Evolutionary conservation across 1,284 basidiomycete genomes (phyloP), one percentile per base, ranked within the genome.

Genomic region (Apiotrichum akiyoshidainum): DNA sequence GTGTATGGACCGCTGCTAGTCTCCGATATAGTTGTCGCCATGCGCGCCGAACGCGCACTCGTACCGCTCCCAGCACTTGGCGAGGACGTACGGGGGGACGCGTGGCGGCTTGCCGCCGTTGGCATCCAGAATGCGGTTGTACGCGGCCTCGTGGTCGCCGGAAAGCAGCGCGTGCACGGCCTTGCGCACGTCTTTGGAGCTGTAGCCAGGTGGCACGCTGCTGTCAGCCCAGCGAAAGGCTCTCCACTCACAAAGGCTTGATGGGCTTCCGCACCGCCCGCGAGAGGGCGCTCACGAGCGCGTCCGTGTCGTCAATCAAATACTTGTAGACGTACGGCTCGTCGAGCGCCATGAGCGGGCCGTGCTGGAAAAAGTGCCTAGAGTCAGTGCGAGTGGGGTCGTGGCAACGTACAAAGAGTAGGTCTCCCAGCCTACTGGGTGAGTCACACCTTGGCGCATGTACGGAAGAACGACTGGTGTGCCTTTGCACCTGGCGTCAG

Each of bases 261-360:
- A 74, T 71, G 0, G 71, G 67, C 4, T 68, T 72, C 0, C 31
- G 31, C 21, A 69, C 54, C 6, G 73, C 73, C 51, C 47, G 53
- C 16, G 58, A 53, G 10, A 73, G 57, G 21, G 61, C 62, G 34
- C 59, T 55, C 14, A 60, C 39, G 31, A 73, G 52, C 21, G 60
- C 54, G 17, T 65, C 69, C 40, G 65, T 64, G 57, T 72, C 69
- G 2, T 59, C 26, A 5, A 56, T 37, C 12, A 61, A 56, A 59
- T 77, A 75, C 4, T 57, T 59, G 60, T 77, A 78, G 8, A 72
- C 75, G 52, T 73, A 75, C 8, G 76, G 76, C 31, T 69, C 64
- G 37, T 71, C 73, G 19, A 76, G 57, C 1, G 54, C 48, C 17
- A 63, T 55, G 1, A 72, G 70, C 19, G 75, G 75, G 14, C 74